Percentiles rank a stretch among this genome's conserved stretches.
phyloP scores from a whole-genome alignment of 192 early-diverging fungal genomes.

The Coemansia sp. region DNA sequence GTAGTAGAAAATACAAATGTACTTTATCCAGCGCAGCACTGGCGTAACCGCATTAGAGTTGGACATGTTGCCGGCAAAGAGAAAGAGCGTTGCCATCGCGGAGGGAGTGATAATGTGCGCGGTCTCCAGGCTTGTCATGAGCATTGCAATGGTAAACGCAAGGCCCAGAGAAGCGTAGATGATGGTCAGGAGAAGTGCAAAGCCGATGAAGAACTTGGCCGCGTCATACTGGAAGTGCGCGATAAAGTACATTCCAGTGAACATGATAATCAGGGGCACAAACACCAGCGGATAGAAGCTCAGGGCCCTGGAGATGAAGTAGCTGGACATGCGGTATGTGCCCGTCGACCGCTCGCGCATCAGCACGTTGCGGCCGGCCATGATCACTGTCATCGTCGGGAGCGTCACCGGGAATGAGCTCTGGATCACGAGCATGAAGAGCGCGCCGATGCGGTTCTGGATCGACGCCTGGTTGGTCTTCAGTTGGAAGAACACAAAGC shows the following conservation, averaged over 20 bases:
- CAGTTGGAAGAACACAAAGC: slow-evolving; percentile 58
- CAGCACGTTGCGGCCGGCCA: slow-evolving; percentile 47
- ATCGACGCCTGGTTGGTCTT: slow-evolving; percentile 34
- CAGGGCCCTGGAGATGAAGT: slow-evolving; percentile 56
- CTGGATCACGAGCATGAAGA: slow-evolving; percentile 46
- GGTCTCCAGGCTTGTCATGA: slow-evolving; percentile 25
- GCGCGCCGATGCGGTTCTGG: slow-evolving; percentile 52
- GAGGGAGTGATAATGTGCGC: slow-evolving; percentile 34
- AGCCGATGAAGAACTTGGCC: slow-evolving; percentile 34
- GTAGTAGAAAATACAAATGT: slow-evolving; percentile 35
- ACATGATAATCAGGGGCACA: slow-evolving; percentile 27
- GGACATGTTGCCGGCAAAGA: slow-evolving; percentile 47
- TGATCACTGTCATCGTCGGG: slow-evolving; percentile 48
- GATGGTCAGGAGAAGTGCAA: slow-evolving; percentile 24
- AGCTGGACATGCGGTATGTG: slow-evolving; percentile 53
- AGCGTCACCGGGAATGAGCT: slow-evolving; percentile 58
- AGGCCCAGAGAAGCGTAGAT: slow-evolving; percentile 30
- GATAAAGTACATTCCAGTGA: slow-evolving; percentile 32
- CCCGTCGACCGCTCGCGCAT: slow-evolving; percentile 64
- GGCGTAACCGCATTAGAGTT: slow-evolving; percentile 41
- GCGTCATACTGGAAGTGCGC: slow-evolving; percentile 34
- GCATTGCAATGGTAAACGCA: slow-evolving; percentile 31
- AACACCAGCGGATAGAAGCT: slow-evolving; percentile 47
- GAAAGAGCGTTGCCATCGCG: slow-evolving; percentile 18
- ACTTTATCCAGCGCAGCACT: slow-evolving; percentile 48